Base-by-base conservation (phyloP, 2,329 filamentous ascomycete species). In the Diplocarpon mali region DNA sequence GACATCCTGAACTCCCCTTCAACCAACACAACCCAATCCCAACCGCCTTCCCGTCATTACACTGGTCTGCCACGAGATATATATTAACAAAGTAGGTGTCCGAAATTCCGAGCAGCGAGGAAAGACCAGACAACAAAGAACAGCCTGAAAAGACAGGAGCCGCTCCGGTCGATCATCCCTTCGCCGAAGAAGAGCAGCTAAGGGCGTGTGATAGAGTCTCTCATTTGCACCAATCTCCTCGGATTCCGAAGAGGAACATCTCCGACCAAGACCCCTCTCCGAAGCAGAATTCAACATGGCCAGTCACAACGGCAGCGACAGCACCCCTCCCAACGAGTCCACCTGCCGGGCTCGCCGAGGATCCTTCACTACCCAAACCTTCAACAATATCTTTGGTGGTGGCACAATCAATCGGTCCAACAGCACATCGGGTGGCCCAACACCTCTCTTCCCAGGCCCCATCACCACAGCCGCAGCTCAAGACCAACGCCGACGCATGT, bases 401-500 rank as follows among this genome's bases (percentile, higher is more conserved):
- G 40, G 40, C 10, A 16, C 39, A n/a, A 10, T 36, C 20, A 30
- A 29, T 36, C 68, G 76, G 53, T 72, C 69, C 56, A 68, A 69
- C 44, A 68, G 68, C 45, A 63, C 68, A 35, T 65, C 69, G 45
- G 67, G 68, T 45, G 20, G 20, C 20, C 59, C 66, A 53, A 65
- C 65, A 27, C 61, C 64, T 20, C 62, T 67, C 35, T 73, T 74
- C 53, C 69, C 72, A 27, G 62, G 64, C 30, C 61, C 68, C 35
- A 73, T 74, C 52, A 67, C 69, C 35, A 65, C 66, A 15, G 67
- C 69, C 42, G 68, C 67, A 47, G 64, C 70, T 24, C 69, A 75
- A 51, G 72, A 79, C 44, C 68, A 72, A 52, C 76, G 78, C 47
- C 79, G 83, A 48, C 78, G 84, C 38, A 74, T 88, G 53, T 89